Conservation (phyloP, 1,284 basidiomycete genomes). For the Heliocybe sulcata region DNA sequence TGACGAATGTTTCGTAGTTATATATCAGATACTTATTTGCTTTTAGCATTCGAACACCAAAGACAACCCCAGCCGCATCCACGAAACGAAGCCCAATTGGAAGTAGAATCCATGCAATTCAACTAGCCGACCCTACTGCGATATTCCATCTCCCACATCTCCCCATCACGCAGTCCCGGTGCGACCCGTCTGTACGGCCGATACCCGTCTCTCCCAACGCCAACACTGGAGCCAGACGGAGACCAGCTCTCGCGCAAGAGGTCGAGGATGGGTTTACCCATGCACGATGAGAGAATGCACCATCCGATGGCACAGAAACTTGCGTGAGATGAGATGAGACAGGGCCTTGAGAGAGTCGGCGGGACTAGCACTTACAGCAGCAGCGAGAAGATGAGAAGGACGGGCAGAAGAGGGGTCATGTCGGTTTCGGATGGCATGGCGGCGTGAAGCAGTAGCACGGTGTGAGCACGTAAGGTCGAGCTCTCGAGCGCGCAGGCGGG, state of each 20-base stretch:
- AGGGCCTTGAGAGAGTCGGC: neutral
- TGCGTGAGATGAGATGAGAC: neutral
- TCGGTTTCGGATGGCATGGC: neutral
- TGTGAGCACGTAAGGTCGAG: too few species aligned
- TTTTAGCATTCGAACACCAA: neutral
- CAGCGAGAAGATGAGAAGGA: constrained; percentile 2
- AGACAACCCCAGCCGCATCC: neutral
- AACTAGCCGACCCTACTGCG: constrained; percentile 13
- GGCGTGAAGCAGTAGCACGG: neutral
- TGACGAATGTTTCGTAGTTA: neutral
- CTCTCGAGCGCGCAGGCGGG: too few species aligned
- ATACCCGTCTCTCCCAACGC: constrained; percentile 19
- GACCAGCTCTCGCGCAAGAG: constrained; percentile 33
- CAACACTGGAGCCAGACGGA: too few species aligned
- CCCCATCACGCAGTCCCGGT: constrained; percentile 33
- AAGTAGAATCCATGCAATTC: neutral
- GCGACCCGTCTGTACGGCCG: constrained; percentile 22
- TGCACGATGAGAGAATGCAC: constrained; percentile 61
- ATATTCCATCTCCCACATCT: constrained; percentile 57
- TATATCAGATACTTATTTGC: neutral
- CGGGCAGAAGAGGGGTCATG: neutral
- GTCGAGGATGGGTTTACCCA: constrained; percentile 42
- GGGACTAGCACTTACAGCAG: neutral
- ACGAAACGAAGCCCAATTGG: neutral
- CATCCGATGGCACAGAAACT: constrained; percentile 25